Conservation (phyloP, 2,329 filamentous ascomycete genomes). For the Dactylellina parvicollis region DNA sequence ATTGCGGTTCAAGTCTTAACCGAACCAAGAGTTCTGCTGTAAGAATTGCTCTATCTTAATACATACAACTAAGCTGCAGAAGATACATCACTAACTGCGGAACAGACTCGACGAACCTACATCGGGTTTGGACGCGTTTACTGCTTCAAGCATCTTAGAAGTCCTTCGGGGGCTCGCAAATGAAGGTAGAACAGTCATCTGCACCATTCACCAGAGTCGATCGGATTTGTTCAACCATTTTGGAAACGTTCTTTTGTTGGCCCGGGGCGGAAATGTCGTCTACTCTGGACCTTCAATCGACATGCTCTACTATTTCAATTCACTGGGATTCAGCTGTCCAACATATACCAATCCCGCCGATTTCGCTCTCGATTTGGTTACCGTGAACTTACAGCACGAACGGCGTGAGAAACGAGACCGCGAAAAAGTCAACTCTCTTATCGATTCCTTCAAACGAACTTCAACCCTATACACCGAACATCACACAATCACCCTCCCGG, state of each 20-base stretch:
- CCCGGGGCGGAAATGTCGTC: conserved; percentile 74
- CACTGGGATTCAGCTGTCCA: conserved; percentile 72
- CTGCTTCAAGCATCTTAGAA: conserved; percentile 78
- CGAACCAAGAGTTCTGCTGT: conserved; percentile 74
- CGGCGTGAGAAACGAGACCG: conserved; percentile 71
- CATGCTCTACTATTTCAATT: conserved; percentile 74
- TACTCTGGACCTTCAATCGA: conserved; percentile 72
- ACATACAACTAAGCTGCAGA: background rate
- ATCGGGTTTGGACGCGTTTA: conserved; percentile 80
- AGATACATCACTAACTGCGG: background rate
- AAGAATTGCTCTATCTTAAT: background rate
- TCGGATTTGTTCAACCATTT: conserved; percentile 78
- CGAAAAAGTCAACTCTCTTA: conserved; percentile 70
- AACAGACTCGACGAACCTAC: conserved; percentile 75
- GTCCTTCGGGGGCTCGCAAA: conserved; percentile 75
- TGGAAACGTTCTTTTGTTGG: conserved; percentile 75
- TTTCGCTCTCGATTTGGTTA: conserved; percentile 80
- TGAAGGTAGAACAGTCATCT: conserved; percentile 77
- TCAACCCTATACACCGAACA: conserved; percentile 53
- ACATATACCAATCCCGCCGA: conserved; percentile 79
- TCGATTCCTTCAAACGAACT: conserved; percentile 61
- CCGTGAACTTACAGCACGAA: conserved; percentile 76
- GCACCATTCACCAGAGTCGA: conserved; percentile 81
- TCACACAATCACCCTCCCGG: conserved; percentile 70
- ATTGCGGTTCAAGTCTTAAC: conserved; percentile 82